A percentile compares a stretch with the other conserved stretches of the same genome.
Evolutionary conservation across 305 asterid genomes (phyloP).

Genomic region (Petunia hybrid): DNA sequence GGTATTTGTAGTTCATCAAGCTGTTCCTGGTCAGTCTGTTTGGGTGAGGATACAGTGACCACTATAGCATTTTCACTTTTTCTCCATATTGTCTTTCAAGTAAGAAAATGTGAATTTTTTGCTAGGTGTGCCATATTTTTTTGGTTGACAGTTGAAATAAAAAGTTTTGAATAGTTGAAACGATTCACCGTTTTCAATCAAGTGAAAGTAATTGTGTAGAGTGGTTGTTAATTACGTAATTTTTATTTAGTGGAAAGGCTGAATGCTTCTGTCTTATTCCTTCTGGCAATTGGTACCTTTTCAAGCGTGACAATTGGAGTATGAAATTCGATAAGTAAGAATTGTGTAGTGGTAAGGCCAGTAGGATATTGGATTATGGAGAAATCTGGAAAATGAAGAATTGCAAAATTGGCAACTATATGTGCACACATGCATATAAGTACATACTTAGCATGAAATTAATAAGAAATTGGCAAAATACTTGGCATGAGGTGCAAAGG

Average conservation of each 20-base stretch:
- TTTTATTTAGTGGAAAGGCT: not conserved
- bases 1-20: conserved; percentile 38
- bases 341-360: not conserved
- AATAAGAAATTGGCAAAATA: not conserved
- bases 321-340: not conserved
- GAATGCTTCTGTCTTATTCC: not conserved
- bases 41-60: conserved; percentile 24
- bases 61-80: not conserved
- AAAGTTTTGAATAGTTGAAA: not conserved
- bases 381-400: not conserved
- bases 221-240: not conserved
- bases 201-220: not conserved
- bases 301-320: not conserved
- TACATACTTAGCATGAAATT: not conserved
- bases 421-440: no score
- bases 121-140: not conserved
- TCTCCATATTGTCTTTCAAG: not conserved
- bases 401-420: not conserved
- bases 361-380: not conserved
- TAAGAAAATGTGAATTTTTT: not conserved
- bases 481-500: no score
- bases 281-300: not conserved
- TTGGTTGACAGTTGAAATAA: conserved; percentile 7
- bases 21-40: conserved; percentile 23
- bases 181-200: not conserved